A percentile compares a stretch with the other conserved stretches of the same genome.
phyloP scores from a whole-genome alignment of 1,284 basidiomycete genomes.

The Ustilago sp. region DNA sequence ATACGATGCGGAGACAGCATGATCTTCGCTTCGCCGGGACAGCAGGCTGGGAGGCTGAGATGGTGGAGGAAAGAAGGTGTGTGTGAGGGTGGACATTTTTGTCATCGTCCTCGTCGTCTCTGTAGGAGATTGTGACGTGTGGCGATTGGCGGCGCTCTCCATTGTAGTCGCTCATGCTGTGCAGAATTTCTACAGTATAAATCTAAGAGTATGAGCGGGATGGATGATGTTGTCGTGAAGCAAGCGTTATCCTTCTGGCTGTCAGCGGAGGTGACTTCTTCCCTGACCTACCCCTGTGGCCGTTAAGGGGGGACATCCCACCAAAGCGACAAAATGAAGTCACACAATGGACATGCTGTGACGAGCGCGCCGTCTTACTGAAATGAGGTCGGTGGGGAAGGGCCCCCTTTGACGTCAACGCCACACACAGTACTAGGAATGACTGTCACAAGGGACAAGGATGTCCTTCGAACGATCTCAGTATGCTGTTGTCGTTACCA shows the following conservation, averaged over 20 bases:
- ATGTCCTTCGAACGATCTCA: no score
- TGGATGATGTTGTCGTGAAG: background rate
- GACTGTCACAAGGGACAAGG: no score
- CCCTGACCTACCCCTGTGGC: background rate
- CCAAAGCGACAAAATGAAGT: background rate
- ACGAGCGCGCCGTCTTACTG: background rate
- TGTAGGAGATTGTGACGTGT: slow-evolving; percentile 26
- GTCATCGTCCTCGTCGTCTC: slow-evolving; percentile 20
- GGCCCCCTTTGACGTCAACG: background rate
- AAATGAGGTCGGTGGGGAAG: background rate
- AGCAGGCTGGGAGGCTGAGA: background rate
- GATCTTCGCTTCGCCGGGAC: background rate
- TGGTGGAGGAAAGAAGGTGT: slow-evolving; percentile 12
- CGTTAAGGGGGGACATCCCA: background rate
- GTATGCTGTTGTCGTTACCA: no score
- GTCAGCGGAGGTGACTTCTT: background rate
- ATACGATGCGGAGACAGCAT: slow-evolving; percentile 10
- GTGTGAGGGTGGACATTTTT: slow-evolving; percentile 4
- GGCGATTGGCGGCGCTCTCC: background rate
- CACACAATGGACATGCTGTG: background rate
- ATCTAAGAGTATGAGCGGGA: background rate
- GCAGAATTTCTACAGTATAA: background rate
- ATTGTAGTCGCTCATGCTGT: slow-evolving; percentile 6
- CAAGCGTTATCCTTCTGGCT: background rate
- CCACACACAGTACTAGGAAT: no score